Base-by-base conservation (phyloP, 768 basidiomycete genomes). In the Naganishia onofrii region DNA sequence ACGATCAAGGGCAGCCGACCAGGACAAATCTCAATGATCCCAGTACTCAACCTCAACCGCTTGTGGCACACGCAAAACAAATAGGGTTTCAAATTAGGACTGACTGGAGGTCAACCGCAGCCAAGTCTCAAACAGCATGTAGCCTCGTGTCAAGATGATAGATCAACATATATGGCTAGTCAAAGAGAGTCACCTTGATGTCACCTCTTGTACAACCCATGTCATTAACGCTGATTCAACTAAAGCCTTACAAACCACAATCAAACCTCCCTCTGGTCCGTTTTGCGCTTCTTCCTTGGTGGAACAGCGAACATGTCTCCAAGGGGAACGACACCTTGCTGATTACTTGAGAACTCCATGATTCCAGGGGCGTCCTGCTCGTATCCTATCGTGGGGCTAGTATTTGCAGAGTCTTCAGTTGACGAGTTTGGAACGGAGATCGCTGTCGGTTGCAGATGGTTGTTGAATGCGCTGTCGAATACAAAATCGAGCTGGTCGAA, bases 281-380 rank as follows among this genome's bases (percentile, higher is more conserved):
- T 71, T 56, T 71, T 71, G 31, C 70, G 42, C 66, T 71, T 71
- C 70, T 71, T 71, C 54, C 70, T 32, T 21, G 66, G 67, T 54
- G 70, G 70, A 7, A 36, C 70, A 2, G 53, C 44, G 42, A 60
- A 68, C 38, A 51, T n/a, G 23, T 67, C 66, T 19, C 48, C 26
- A 57, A 56, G 28, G 26, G n/a, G 3, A 36, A 34, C 34, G 54
- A 23, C 34, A 44, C 31, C 26, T 44, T 23, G 36, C 23, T 54
- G 36, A 46, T 56, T 26, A 13, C 4, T 60, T 13, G 29, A 21
- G 23, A 63, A 46, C 5, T 69, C 57, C 38, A 51, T 48, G 19
- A 69, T 48, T n/a, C 29, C 65, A 19, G 28, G 23, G 12, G 32
- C 38, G 17, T 38, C 26, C 56, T 67, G 56, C 8, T 54, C 54